These are phyloP conservation scores for Debaryomyces sp. DNA, from an alignment of 1,139 yeast genomes.

Conservation along the genomic window DNA sequence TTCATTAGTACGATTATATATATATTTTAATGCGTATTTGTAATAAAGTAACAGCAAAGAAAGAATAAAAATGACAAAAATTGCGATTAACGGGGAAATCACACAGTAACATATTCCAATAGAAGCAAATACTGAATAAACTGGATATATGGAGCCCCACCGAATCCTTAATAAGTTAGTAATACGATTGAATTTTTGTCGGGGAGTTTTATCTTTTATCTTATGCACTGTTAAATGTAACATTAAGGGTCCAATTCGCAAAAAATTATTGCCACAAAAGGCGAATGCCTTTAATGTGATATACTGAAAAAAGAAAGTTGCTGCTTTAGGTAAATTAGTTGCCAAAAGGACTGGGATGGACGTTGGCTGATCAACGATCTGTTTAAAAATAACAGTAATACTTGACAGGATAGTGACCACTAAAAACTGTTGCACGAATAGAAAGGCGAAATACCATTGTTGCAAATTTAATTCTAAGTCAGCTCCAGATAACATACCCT, in stretches of 20 bases:
- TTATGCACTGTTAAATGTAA: slow-evolving; percentile 39
- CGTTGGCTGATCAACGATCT: slow-evolving; percentile 68
- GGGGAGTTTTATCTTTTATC: slow-evolving; percentile 56
- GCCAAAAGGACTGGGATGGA: slow-evolving; percentile 74
- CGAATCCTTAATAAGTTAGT: slow-evolving; percentile 46
- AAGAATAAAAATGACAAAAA: slow-evolving; percentile 64
- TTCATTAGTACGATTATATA: slow-evolving; percentile 47
- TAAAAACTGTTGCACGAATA: slow-evolving; percentile 78
- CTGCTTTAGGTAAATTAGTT: slow-evolving; percentile 75
- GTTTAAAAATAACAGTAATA: slow-evolving; percentile 64
- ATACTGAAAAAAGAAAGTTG: slow-evolving; percentile 79
- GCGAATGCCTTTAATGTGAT: slow-evolving; percentile 73
- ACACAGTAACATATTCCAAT: slow-evolving; percentile 78
- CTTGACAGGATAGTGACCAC: slow-evolving; percentile 89
- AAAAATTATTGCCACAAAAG: slow-evolving; percentile 66
- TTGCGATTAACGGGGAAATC: slow-evolving; percentile 74
- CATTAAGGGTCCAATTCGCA: slow-evolving; percentile 55
- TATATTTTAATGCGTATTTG: slow-evolving; percentile 66
- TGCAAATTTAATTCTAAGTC: slow-evolving; percentile 64
- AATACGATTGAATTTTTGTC: slow-evolving; percentile 53
- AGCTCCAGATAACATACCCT: slow-evolving; percentile 57
- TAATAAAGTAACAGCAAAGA: slow-evolving; percentile 60
- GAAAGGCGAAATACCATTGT: slow-evolving; percentile 66
- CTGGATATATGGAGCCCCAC: slow-evolving; percentile 83
- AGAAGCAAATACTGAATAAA: slow-evolving; percentile 72